Evolutionary conservation across 352 stramenopile species (phyloP).

Genomic region (Ochromonadaceae sp.): DNA sequence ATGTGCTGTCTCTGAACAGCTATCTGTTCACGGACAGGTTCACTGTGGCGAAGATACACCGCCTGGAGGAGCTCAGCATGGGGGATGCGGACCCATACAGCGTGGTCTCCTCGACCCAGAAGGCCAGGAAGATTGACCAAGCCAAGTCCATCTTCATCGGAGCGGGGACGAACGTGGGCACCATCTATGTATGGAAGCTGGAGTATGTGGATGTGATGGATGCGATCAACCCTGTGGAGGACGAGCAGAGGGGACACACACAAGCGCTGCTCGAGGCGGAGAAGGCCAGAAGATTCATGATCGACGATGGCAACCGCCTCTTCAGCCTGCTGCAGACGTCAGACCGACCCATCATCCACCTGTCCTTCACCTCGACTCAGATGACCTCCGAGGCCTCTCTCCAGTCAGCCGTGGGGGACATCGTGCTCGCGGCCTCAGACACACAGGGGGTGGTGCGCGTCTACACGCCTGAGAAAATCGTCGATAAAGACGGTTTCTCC

Average conservation of each 20-base stretch:
- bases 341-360: background rate
- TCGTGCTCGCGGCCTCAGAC: background rate
- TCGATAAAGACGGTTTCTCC: no score
- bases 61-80: no score
- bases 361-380: background rate
- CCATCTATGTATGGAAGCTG: conserved; percentile 8
- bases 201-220: background rate
- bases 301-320: background rate
- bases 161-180: conserved; percentile 7
- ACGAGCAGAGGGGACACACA: background rate
- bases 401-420: background rate
- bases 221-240: background rate
- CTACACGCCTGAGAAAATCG: no score
- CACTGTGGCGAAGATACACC: no score
- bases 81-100: no score
- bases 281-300: background rate
- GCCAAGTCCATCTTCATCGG: background rate
- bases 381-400: no score
- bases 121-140: background rate
- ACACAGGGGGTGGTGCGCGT: background rate
- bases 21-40: background rate
- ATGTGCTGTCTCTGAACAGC: background rate
- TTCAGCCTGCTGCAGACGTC: background rate
- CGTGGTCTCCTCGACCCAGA: no score
- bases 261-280: background rate